A percentile compares a stretch with the other conserved stretches of the same genome.
These are phyloP conservation scores for Ogataea parapolymorpha DNA, from an alignment of 805 yeast species.

Conservation along the genomic window DNA sequence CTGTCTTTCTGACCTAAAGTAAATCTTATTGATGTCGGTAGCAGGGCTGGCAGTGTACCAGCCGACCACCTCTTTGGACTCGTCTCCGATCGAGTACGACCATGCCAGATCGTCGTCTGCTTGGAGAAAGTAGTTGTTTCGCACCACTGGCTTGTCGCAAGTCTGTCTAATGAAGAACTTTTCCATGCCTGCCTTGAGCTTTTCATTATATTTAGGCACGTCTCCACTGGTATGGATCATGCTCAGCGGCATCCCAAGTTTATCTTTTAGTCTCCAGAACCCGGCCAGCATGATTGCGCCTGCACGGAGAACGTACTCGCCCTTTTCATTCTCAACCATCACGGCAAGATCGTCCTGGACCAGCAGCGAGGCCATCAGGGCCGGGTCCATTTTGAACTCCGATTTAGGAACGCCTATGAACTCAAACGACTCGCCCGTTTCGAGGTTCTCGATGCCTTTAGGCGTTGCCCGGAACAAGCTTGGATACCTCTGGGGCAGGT, in stretches of 20 bases:
- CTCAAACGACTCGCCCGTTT: constrained; percentile 51
- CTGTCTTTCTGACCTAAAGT: constrained; percentile 64
- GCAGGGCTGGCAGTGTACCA: constrained; percentile 64
- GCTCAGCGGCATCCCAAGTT: constrained; percentile 50
- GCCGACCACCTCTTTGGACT: constrained; percentile 48
- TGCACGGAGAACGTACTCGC: constrained; percentile 53
- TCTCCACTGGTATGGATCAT: constrained; percentile 64
- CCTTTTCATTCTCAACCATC: constrained; percentile 58
- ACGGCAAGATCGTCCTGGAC: constrained; percentile 67
- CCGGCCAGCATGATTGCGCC: constrained; percentile 67
- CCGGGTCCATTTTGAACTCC: constrained; percentile 49
- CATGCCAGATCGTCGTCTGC: constrained; percentile 61
- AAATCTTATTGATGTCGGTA: constrained; percentile 41
- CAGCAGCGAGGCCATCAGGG: constrained; percentile 53
- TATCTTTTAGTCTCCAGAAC: constrained; percentile 66
- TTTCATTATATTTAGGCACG: constrained; percentile 61
- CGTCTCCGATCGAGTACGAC: constrained; percentile 63
- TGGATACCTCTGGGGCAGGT: constrained; percentile 58
- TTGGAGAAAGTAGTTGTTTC: constrained; percentile 65
- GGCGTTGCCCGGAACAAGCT: constrained; percentile 43
- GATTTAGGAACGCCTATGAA: constrained; percentile 26
- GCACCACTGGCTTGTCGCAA: constrained; percentile 60
- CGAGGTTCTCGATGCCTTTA: constrained; percentile 47
- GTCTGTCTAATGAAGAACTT: constrained; percentile 56
- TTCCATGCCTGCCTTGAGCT: constrained; percentile 61